Conservation (phyloP, 225 moss, liverwort and hornwort species). For the Sphagnum contortum region DNA sequence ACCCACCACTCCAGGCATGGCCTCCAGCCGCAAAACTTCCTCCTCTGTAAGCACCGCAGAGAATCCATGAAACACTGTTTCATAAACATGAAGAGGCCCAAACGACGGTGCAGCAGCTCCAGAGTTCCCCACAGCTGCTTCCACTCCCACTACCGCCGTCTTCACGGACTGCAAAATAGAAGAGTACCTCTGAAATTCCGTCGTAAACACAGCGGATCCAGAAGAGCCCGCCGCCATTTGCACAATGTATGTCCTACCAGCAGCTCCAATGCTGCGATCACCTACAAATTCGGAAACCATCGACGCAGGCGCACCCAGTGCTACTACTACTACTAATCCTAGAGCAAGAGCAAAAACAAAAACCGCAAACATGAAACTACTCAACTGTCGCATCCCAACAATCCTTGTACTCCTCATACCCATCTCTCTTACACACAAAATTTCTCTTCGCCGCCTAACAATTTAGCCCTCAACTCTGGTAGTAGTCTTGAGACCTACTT, state of each 20-base stretch:
- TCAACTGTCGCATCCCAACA: no score
- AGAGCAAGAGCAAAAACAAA: no score
- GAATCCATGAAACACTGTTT: slow-evolving; percentile 50
- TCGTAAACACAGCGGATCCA: slow-evolving; percentile 13
- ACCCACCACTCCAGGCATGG: slow-evolving; percentile 37
- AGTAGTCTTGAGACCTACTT: no score
- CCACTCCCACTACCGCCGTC: slow-evolving; percentile 9
- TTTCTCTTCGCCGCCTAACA: no score
- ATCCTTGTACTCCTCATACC: no score
- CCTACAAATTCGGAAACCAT: no score
- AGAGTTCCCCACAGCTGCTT: slow-evolving; percentile 6
- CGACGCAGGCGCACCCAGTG: no score
- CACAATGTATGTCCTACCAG: slow-evolving; percentile 36
- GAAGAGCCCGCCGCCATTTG: slow-evolving; percentile 27
- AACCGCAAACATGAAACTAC: no score
- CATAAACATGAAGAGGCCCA: slow-evolving; percentile 38
- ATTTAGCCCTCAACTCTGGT: no score
- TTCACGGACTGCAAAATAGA: slow-evolving; percentile 32
- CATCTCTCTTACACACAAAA: no score
- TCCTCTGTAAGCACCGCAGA: slow-evolving; percentile 37
- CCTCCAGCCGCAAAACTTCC: slow-evolving; percentile 32
- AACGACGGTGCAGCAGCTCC: neutral
- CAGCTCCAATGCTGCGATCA: no score
- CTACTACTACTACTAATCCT: no score
- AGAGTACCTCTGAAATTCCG: slow-evolving; percentile 34